Conservation (phyloP, 169 alveolate genomes). For the Plasmodium adleri region DNA sequence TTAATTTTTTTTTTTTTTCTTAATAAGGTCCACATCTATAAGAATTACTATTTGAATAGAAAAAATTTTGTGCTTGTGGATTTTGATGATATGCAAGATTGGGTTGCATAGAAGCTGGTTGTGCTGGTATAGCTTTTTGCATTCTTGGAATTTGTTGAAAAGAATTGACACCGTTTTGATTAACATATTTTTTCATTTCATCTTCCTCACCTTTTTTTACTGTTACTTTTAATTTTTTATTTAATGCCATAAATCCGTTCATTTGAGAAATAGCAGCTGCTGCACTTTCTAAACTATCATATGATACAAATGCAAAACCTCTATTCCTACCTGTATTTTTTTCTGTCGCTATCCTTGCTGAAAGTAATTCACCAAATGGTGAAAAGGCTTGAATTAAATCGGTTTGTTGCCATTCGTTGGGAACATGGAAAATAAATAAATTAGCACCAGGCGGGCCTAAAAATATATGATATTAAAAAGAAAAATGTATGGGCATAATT, state of each 20-base stretch:
- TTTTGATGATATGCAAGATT: slow-evolving; percentile 78
- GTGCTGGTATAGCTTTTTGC: slow-evolving; percentile 75
- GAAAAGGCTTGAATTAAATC: slow-evolving; percentile 89
- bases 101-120: slow-evolving; percentile 73
- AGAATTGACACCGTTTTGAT: slow-evolving; percentile 71
- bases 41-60: slow-evolving; percentile 67
- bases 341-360: slow-evolving; percentile 94
- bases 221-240: slow-evolving; percentile 90
- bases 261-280: slow-evolving; percentile 91
- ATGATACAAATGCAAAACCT: slow-evolving; percentile 94
- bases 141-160: slow-evolving; percentile 63
- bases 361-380: slow-evolving; percentile 90
- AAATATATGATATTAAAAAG: neutral
- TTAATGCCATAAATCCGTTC: slow-evolving; percentile 91
- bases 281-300: slow-evolving; percentile 90
- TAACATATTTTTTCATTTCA: slow-evolving; percentile 76
- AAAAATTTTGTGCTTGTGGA: slow-evolving; percentile 74
- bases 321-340: slow-evolving; percentile 90
- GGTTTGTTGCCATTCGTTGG: slow-evolving; percentile 93
- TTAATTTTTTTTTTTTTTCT: slow-evolving; percentile 15
- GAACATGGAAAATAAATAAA: slow-evolving; percentile 94
- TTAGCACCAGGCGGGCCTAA: slow-evolving; percentile 95
- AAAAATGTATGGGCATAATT: too few species aligned
- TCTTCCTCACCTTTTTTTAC: slow-evolving; percentile 92
- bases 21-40: slow-evolving; percentile 76